Evolutionary conservation across 2,329 filamentous ascomycete genomes (phyloP), one percentile per base, ranked within the genome.

Genomic region (Aspergillus hortae): DNA sequence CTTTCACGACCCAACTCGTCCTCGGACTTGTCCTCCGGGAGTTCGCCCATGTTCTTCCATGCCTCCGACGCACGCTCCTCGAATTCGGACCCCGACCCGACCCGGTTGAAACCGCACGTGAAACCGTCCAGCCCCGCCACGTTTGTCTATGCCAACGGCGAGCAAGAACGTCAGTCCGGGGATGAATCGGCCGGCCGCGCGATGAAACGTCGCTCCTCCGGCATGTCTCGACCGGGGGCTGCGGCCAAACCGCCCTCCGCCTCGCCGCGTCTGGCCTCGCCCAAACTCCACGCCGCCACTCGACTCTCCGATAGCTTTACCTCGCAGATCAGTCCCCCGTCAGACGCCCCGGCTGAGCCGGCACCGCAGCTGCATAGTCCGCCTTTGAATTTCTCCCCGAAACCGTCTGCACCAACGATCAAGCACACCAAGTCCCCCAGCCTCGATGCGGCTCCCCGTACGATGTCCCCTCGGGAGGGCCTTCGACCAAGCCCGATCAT

Each of bases 11-110:
- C 61, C 17, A 67, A 58, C 48, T 72, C 67, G 4, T 71, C 65
- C 47, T 69, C 59, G 50, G 73, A 67, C 45, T 63, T 66, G 40
- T 55, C 67, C 5, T 57, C 67, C 14, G 67, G 63, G 4, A 30
- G 9, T 7, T 63, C 69, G 17, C 73, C 86, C 48, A 92, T 90
- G 74, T 97, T 97, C 79, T 96, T 99, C 69, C 92, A 95, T 68
- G 94, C 92, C 25, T 90, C 86, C 67, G 90, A 96, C 61, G 88
- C 81, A 36, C 86, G 82, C 61, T 71, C 76, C 19, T 58, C 74
- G 25, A 72, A 73, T 30, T 74, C 67, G 4, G 69, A 74, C 21
- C 43, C 57, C 23, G 69, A 70, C 32, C 48, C 27, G 1, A 30
- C 55, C 51, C 64, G 65, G 36, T 59, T 63, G 17, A 63, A 62